phyloP scores from a whole-genome alignment of 2,329 filamentous ascomycete genomes.

The Penicillium sp. region DNA sequence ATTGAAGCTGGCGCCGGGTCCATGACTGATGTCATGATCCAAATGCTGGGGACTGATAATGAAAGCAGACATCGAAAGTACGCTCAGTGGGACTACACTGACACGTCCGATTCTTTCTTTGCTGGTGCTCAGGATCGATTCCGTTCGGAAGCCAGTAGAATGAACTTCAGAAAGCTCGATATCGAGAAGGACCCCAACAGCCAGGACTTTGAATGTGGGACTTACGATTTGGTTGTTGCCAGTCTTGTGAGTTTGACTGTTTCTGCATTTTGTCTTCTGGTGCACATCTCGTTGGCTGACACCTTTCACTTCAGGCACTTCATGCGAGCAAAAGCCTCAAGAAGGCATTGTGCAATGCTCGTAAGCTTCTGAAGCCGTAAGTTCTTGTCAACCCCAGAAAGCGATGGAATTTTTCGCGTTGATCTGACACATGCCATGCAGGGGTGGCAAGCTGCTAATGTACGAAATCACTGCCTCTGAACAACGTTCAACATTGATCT shows the following conservation, averaged over 20 bases:
- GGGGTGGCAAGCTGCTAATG: slow-evolving; percentile 1
- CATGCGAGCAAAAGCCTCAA: neutral
- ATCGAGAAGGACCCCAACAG: slow-evolving; percentile 17
- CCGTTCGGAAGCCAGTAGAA: slow-evolving; percentile 3
- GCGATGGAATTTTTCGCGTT: neutral
- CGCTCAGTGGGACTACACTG: slow-evolving; percentile 11
- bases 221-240: slow-evolving; percentile 22
- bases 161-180: slow-evolving; percentile 15
- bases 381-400: neutral
- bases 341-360: neutral
- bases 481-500: neutral
- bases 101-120: slow-evolving; percentile 18
- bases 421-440: neutral
- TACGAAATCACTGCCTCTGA: neutral
- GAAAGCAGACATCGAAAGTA: neutral
- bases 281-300: neutral
- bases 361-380: neutral
- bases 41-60: neutral
- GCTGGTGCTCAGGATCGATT: slow-evolving; percentile 9
- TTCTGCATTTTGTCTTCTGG: neutral
- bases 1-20: slow-evolving; percentile 15
- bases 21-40: neutral
- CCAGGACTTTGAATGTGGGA: slow-evolving; percentile 19
- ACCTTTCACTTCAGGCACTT: neutral
- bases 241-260: neutral